These are phyloP conservation scores for Lichtheimia hyalospora DNA, from an alignment of 371 early-diverging fungal genomes.

Conservation along the genomic window DNA sequence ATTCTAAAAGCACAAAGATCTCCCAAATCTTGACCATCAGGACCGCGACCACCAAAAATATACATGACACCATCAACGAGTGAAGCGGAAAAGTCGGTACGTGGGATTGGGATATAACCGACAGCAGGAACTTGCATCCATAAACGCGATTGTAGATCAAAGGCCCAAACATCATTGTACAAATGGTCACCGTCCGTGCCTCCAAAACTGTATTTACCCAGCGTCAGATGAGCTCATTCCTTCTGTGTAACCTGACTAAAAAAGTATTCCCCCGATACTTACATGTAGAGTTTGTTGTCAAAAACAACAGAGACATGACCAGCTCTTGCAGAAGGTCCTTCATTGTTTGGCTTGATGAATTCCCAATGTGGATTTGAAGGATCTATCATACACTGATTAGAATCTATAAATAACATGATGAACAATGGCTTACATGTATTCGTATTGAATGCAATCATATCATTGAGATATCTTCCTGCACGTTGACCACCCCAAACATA, in stretches of 20 bases:
- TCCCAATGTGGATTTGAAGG: conserved; percentile 52
- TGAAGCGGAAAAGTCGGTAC: conserved; percentile 63
- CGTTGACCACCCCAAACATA: conserved; percentile 75
- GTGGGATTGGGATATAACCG: conserved; percentile 65
- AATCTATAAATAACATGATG: not conserved
- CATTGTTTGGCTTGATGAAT: conserved; percentile 43
- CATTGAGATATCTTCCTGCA: conserved; percentile 69
- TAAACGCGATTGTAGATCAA: conserved; percentile 51
- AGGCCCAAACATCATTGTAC: conserved; percentile 77
- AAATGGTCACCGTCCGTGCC: conserved; percentile 69
- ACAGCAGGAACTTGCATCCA: conserved; percentile 66
- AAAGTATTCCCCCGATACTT: conserved; percentile 19
- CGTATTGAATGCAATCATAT: conserved; percentile 68
- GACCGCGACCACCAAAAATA: conserved; percentile 69
- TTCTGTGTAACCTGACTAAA: conserved; percentile 4
- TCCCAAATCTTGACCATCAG: conserved; percentile 60
- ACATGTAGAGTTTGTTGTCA: conserved; percentile 65
- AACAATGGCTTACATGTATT: conserved; percentile 48
- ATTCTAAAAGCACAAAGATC: conserved; percentile 76
- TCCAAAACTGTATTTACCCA: conserved; percentile 57
- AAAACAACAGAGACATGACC: conserved; percentile 60
- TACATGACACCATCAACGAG: conserved; percentile 75
- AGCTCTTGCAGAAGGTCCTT: conserved; percentile 58
- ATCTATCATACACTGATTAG: not conserved
- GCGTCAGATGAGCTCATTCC: conserved; percentile 10